Evolutionary conservation across 352 stramenopile species (phyloP).

Genomic region (Globisporangium nodosum): DNA sequence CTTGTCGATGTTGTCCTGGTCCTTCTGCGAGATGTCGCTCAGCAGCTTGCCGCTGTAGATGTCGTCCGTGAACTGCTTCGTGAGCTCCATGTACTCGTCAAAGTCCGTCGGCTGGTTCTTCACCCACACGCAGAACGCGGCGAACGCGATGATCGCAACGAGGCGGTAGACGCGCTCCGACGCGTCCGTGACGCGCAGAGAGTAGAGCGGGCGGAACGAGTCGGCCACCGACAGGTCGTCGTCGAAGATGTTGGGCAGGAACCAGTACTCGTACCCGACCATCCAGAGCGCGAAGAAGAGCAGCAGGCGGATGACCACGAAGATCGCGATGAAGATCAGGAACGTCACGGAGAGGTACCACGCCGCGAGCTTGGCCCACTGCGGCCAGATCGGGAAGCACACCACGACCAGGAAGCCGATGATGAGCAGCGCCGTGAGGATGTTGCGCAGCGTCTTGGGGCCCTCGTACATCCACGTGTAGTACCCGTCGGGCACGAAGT

Average conservation of each 20-base stretch:
- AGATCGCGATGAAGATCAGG: slow-evolving; percentile 97
- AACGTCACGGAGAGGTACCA: slow-evolving; percentile 99
- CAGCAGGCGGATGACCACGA: slow-evolving; percentile 93
- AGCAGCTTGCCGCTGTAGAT: slow-evolving; percentile 99
- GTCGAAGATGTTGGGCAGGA: slow-evolving; percentile 99
- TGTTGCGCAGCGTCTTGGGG: slow-evolving; percentile 96
- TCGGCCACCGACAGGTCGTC: slow-evolving; percentile 96
- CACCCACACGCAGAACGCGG: slow-evolving; percentile 96
- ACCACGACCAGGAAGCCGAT: slow-evolving; percentile 96
- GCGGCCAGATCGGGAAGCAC: slow-evolving; percentile 99
- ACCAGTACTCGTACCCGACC: slow-evolving; percentile 96
- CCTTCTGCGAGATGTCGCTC: slow-evolving; percentile 96
- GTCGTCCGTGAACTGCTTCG: slow-evolving; percentile 99
- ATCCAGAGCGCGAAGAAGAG: slow-evolving; percentile 97
- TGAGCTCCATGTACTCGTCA: slow-evolving; percentile 97
- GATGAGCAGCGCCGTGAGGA: slow-evolving; percentile 96
- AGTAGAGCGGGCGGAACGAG: slow-evolving; percentile 97
- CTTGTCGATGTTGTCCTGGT: slow-evolving; percentile 97
- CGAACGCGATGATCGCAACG: slow-evolving; percentile 89
- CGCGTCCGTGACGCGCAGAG: slow-evolving; percentile 66
- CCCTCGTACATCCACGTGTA: slow-evolving; percentile 99
- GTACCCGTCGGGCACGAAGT: slow-evolving; percentile 95
- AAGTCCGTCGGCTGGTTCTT: slow-evolving; percentile 99
- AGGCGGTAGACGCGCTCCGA: slow-evolving; percentile 95
- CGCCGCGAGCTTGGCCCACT: slow-evolving; percentile 96